Percentiles rank a stretch among this genome's conserved stretches.
Evolutionary conservation across 371 early-diverging fungal genomes (phyloP).

Genomic region (Apophysomyces variabilis): DNA sequence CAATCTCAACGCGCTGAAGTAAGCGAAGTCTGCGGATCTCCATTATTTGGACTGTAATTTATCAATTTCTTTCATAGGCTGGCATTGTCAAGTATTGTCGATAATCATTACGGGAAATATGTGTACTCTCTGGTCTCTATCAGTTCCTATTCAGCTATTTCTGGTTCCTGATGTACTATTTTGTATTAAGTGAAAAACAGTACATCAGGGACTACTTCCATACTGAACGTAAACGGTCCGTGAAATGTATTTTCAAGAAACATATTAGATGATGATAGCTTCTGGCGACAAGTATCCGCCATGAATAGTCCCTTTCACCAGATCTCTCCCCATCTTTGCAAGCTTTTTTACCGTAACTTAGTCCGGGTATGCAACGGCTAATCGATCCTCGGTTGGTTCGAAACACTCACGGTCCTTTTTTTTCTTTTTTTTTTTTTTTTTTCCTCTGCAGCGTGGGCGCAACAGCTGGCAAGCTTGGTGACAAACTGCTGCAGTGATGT

Average conservation of each 20-base stretch:
- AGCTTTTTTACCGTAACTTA: not conserved
- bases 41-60: not conserved
- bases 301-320: not conserved
- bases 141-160: no score
- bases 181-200: no score
- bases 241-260: not conserved
- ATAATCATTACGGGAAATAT: not conserved
- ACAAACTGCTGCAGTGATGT: not conserved
- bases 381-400: not conserved
- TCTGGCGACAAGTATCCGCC: not conserved
- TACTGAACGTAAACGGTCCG: not conserved
- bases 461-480: not conserved
- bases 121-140: no score
- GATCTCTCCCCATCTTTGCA: not conserved
- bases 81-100: not conserved
- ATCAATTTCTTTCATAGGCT: not conserved
- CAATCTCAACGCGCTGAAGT: not conserved
- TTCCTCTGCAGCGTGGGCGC: not conserved
- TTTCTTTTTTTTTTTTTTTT: not conserved
- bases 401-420: not conserved
- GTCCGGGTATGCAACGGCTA: not conserved
- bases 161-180: no score
- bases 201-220: no score
- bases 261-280: not conserved
- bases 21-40: not conserved